A percentile compares a stretch with the other conserved stretches of the same genome.
These are phyloP conservation scores for Cornus florida DNA, from an alignment of 148 eudicot species.

Conservation along the genomic window DNA sequence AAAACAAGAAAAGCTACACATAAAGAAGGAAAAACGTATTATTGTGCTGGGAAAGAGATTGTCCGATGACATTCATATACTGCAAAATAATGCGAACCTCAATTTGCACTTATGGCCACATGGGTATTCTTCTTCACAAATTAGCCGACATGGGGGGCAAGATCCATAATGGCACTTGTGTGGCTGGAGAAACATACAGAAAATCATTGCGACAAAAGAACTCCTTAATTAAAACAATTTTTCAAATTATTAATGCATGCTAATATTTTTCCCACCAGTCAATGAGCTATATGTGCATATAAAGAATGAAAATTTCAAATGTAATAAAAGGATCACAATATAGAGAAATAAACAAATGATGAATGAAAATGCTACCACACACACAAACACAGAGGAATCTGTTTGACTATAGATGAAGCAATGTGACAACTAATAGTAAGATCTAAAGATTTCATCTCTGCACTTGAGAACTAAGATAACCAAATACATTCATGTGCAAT, in stretches of 20 bases:
- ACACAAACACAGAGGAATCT: not conserved
- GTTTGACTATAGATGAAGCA: not conserved
- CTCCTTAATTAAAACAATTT: not conserved
- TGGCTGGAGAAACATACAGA: slow-evolving; percentile 51
- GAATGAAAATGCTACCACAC: slow-evolving; percentile 5
- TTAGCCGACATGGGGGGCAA: slow-evolving; percentile 80
- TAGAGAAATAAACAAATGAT: not conserved
- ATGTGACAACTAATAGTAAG: not conserved
- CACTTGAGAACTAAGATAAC: not conserved
- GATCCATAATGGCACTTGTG: slow-evolving; percentile 99
- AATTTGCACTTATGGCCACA: slow-evolving; percentile 88
- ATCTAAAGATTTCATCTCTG: not conserved
- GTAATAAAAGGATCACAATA: not conserved
- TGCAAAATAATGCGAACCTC: slow-evolving; percentile 39
- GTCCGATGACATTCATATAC: not conserved
- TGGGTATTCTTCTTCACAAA: slow-evolving; percentile 80
- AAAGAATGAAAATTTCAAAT: not conserved
- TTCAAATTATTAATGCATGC: not conserved
- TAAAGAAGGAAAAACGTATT: not conserved
- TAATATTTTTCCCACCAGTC: not conserved
- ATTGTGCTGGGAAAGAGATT: not conserved
- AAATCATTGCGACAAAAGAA: not conserved
- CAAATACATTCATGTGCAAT: not conserved
- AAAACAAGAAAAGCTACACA: slow-evolving; percentile 8
- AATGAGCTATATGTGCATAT: not conserved